These are phyloP conservation scores for Gamarada debralockiae DNA, from an alignment of 495 filamentous ascomycete species.

Conservation along the genomic window DNA sequence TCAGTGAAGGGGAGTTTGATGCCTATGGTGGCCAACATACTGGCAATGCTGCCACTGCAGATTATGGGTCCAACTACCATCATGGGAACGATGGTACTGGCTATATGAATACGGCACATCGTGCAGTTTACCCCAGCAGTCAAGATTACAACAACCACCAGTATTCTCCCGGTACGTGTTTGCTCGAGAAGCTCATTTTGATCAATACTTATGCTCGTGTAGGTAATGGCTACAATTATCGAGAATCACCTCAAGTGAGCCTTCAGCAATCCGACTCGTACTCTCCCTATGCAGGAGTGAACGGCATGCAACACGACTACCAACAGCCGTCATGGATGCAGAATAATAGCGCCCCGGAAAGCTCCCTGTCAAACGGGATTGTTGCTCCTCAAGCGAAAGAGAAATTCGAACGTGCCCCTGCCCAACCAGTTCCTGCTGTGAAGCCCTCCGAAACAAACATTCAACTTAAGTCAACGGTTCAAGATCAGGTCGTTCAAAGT, in stretches of 20 bases:
- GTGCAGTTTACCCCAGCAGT: constrained; percentile 9
- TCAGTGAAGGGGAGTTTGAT: constrained; percentile 62
- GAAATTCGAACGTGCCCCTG: too few relatives aligned
- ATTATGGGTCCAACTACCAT: constrained; percentile 18
- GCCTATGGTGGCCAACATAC: constrained; percentile 15
- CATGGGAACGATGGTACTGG: constrained; percentile 10
- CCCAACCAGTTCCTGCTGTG: too few relatives aligned
- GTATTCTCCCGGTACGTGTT: too few relatives aligned
- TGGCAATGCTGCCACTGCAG: constrained; percentile 1
- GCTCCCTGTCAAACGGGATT: too few relatives aligned
- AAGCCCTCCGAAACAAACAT: too few relatives aligned
- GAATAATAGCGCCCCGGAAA: too few relatives aligned
- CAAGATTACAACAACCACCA: constrained; percentile 5
- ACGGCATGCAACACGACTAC: too few relatives aligned
- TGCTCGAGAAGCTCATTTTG: background rate
- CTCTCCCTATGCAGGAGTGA: constrained; percentile 41
- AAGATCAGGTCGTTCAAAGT: too few relatives aligned
- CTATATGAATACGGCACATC: constrained; percentile 20
- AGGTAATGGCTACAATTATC: constrained; percentile 22
- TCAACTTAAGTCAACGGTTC: too few relatives aligned
- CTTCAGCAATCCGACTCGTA: constrained; percentile 44
- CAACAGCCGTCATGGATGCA: too few relatives aligned
- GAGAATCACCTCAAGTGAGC: constrained; percentile 17
- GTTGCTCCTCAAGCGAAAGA: too few relatives aligned
- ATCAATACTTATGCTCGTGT: constrained; percentile 2